Percentiles rank a stretch among this genome's conserved stretches.
Evolutionary conservation across 2,329 filamentous ascomycete genomes (phyloP).

Genomic region (Delphinella strobiligena): DNA sequence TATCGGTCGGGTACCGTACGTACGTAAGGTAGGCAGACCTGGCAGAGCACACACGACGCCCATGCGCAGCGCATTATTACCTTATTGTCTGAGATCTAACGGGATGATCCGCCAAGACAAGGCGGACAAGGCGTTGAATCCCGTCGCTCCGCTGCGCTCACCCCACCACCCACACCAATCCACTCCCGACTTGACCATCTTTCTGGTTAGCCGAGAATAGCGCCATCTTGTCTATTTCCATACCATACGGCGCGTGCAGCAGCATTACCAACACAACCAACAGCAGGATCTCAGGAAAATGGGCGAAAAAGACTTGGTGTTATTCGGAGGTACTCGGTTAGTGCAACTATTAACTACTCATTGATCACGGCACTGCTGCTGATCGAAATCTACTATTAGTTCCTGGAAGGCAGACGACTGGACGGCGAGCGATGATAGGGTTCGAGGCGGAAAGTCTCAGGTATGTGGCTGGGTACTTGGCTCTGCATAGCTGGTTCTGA

Average conservation of each 20-base stretch:
- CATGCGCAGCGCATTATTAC: no score
- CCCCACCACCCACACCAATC: neutral
- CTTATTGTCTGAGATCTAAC: no score
- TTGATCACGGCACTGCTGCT: neutral
- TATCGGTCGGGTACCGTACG: no score
- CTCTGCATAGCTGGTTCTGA: neutral
- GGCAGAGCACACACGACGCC: no score
- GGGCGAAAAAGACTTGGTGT: constrained; percentile 4
- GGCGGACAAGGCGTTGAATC: neutral
- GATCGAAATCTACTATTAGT: constrained; percentile 23
- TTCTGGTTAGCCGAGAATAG: neutral
- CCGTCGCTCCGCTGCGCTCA: neutral
- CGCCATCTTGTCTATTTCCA: neutral
- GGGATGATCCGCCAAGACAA: neutral
- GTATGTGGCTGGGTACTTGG: constrained; percentile 18
- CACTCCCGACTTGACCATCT: neutral
- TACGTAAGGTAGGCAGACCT: no score
- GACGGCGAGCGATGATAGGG: constrained; percentile 61
- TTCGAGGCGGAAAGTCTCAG: constrained; percentile 60
- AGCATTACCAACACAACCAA: no score
- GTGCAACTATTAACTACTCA: constrained; percentile 3
- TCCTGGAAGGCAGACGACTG: constrained; percentile 50
- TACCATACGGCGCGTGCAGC: neutral
- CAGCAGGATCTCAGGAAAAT: no score
- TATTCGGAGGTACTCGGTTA: constrained; percentile 23